Base-by-base conservation (phyloP, 2,329 filamentous ascomycete species). In the Pseudogymnoascus sp. region DNA sequence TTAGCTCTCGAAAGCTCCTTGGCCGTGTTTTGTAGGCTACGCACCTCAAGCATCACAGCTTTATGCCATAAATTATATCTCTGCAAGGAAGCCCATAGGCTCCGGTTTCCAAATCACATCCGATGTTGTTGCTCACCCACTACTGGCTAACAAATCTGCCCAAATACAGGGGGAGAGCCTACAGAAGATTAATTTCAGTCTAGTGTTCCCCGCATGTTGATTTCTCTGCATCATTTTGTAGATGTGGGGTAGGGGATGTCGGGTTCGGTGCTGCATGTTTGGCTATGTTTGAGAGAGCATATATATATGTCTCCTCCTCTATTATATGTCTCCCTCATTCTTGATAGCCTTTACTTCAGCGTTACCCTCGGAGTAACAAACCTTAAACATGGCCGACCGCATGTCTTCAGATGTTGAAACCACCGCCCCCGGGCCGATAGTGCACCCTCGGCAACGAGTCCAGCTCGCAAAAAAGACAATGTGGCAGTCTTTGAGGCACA, bases 401-500 rank as follows among this genome's bases (percentile, higher is more conserved):
- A 41, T 41, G 39, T 41, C 38, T 8, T 41, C 39, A 41, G 39
- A 41, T 41, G 39, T 41, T 12, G 39, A 41, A 41, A 41, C 39
- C 39, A 41, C 16, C 9, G 39, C 39, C 39, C 39, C 39, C 4
- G 19, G 19, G 16, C 39, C 8, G 39, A 22, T 41, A 41, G 39
- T 41, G 39, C 39, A 41, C 39, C 39, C 39, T 41, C 39, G 39
- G 16, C 16, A 41, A 52, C 35, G 62, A 63, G 22, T 64, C 49
- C 39, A 65, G 59, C 7, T 62, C 23, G 45, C 41, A n/a, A 60
- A 39, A 39, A 62, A 64, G 25, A 63, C 64, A 14, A 59, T 64
- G 41, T 74, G 72, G 72, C 67, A 68, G 58, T 68, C 72, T n/a
- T 67, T 75, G 30, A 63, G 66, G 19, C 63, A 55, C 41, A 1